Evolutionary conservation across 352 stramenopile species (phyloP).

Genomic region (Bremia lactucae): DNA sequence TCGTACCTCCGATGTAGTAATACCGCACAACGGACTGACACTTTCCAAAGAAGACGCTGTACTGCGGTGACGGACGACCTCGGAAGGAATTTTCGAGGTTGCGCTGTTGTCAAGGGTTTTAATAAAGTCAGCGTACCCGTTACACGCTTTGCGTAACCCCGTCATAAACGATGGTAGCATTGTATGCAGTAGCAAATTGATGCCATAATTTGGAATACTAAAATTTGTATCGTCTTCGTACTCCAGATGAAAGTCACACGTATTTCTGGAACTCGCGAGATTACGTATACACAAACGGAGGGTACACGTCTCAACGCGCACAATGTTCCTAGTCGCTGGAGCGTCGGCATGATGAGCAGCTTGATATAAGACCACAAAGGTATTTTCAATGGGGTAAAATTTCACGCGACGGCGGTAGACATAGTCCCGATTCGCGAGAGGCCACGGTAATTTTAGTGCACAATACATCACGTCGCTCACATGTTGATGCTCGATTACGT

Average conservation of each 20-base stretch:
- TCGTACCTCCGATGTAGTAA: slow-evolving; percentile 12
- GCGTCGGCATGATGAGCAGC: slow-evolving; percentile 38
- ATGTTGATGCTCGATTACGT: slow-evolving; percentile 34
- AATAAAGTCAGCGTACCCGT: slow-evolving; percentile 39
- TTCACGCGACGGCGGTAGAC: slow-evolving; percentile 57
- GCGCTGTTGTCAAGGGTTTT: slow-evolving; percentile 33
- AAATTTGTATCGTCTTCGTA: slow-evolving; percentile 78
- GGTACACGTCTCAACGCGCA: slow-evolving; percentile 58
- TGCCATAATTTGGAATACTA: slow-evolving; percentile 55
- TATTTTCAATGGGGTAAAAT: slow-evolving; percentile 38
- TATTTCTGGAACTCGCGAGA: slow-evolving; percentile 31
- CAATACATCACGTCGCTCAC: slow-evolving; percentile 62
- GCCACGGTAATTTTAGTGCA: slow-evolving; percentile 46
- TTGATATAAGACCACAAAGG: slow-evolving; percentile 62
- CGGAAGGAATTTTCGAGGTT: slow-evolving; percentile 33
- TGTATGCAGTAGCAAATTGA: slow-evolving; percentile 44
- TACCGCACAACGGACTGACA: too few species aligned
- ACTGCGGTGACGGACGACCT: slow-evolving; percentile 32
- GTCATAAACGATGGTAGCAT: slow-evolving; percentile 56
- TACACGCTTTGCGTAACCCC: slow-evolving; percentile 43
- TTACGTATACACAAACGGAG: slow-evolving; percentile 52
- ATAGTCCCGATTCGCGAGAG: slow-evolving; percentile 62
- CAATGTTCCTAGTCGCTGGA: slow-evolving; percentile 22
- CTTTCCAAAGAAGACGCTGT: slow-evolving; percentile 3
- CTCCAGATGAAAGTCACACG: slow-evolving; percentile 62